A percentile compares a stretch with the other conserved stretches of the same genome.
These are phyloP conservation scores for Buxus sempervirens DNA, from an alignment of 164 flowering plant species.

Conservation along the genomic window DNA sequence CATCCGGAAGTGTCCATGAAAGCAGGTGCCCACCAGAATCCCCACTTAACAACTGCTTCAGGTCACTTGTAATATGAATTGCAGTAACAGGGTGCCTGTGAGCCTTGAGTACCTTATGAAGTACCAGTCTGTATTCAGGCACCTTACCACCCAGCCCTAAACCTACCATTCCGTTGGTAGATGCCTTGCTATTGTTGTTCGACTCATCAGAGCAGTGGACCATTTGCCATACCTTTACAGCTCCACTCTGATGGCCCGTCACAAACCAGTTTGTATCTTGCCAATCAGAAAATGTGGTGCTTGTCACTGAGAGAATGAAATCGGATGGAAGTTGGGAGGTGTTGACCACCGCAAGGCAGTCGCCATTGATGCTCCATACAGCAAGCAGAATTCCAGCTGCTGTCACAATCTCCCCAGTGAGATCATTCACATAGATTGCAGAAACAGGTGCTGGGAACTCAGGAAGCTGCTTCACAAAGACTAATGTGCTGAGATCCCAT, in stretches of 20 bases:
- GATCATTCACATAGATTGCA: constrained; percentile 84
- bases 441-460: constrained; percentile 89
- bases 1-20: constrained; percentile 89
- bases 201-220: constrained; percentile 61
- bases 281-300: constrained; percentile 88
- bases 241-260: constrained; percentile 98
- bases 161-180: constrained; percentile 33
- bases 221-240: constrained; percentile 95
- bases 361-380: constrained; percentile 94
- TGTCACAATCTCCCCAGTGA: constrained; percentile 85
- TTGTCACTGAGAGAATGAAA: constrained; percentile 71
- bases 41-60: constrained; percentile 88
- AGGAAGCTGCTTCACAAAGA: constrained; percentile 86
- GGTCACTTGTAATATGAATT: constrained; percentile 67
- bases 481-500: constrained; percentile 92
- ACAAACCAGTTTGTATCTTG: constrained; percentile 81
- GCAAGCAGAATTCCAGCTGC: constrained; percentile 92
- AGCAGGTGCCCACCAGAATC: constrained; percentile 82
- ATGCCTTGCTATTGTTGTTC: constrained; percentile 35
- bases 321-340: constrained; percentile 97
- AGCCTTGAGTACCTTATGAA: constrained; percentile 75
- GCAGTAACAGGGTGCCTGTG: constrained; percentile 92
- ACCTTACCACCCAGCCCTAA: constrained; percentile 36
- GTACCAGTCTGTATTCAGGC: constrained; percentile 80
- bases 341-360: constrained; percentile 81